Evolutionary conservation across 495 filamentous ascomycete genomes (phyloP), one percentile per base, ranked within the genome.

Genomic region (Neurospora tetraspora): DNA sequence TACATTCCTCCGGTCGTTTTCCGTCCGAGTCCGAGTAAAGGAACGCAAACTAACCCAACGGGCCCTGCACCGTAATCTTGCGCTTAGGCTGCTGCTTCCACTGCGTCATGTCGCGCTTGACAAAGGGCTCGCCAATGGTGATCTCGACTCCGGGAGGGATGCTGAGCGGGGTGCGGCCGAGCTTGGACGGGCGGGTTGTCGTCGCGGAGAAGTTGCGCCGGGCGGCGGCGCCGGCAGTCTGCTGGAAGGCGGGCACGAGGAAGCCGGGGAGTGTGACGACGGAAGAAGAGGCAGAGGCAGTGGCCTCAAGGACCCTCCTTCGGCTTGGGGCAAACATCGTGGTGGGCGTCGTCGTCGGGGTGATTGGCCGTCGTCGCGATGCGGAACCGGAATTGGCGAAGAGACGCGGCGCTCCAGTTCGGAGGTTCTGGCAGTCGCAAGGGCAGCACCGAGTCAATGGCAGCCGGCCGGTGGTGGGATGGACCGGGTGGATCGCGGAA

Each of bases 101-200:
- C 11, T 80, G 87, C 47, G 87, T 85, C 31, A 80, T 78, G 12
- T 85, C 86, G 70, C 86, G 88, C 77, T 81, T 85, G 6, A 80
- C 76, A 43, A 80, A 84, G 8, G 89, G 88, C 47, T 90, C 86
- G 69, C 91, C 85, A 53, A 92, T 83, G 39, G 88, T 81, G 72
- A 98, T 84, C 39, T 89, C 89, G 39, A 98, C 94, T 74, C 93
- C 92, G 0, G 91, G 89, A 4, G 96, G 96, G 5, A 98, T 86
- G 68, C 93, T 90, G 74, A 99, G 86, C 39, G 94, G 87, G 59
- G 92, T 91, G 75, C 88, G 85, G 76, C 95, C 95, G 72, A 98
- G 90, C 83, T 97, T 93, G 69, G 95, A 98, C 71, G 84, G 84
- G 70, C 84, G 82, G 78, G 76, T 82, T 38, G 90, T 77, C 39